Conservation (phyloP, 305 asterid genomes). For the Rubia balearica region DNA sequence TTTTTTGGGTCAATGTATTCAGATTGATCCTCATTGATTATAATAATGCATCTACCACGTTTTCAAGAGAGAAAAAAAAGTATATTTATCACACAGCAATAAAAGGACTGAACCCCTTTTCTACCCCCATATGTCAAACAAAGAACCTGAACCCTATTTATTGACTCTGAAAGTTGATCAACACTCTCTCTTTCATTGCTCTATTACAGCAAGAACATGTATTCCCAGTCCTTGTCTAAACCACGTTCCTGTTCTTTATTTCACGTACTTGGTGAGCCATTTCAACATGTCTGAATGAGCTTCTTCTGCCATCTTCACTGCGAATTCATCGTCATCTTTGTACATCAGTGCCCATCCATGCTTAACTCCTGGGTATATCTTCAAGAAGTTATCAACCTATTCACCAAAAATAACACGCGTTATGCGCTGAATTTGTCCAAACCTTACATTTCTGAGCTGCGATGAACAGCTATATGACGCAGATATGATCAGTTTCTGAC, state of each 20-base stretch:
- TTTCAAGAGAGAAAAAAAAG: too few species aligned
- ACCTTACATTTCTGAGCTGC: neutral
- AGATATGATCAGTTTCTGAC: neutral
- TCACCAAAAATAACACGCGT: neutral
- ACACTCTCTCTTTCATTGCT: neutral
- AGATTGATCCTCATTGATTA: too few species aligned
- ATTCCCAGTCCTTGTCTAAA: neutral
- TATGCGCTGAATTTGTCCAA: neutral
- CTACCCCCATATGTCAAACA: too few species aligned
- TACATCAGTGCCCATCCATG: conserved; percentile 19
- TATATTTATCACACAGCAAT: too few species aligned
- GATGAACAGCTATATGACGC: neutral
- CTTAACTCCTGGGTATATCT: conserved; percentile 16
- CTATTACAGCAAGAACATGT: neutral
- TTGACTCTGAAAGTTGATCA: neutral
- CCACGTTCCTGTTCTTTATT: neutral
- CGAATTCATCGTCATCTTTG: conserved; percentile 5
- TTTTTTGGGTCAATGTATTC: too few species aligned
- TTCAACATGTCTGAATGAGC: conserved; percentile 18
- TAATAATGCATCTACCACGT: too few species aligned
- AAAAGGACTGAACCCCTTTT: too few species aligned
- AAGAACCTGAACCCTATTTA: neutral
- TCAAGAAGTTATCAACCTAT: conserved; percentile 15
- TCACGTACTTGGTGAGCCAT: conserved; percentile 14
- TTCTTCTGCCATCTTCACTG: conserved; percentile 18